Conservation (phyloP, 208 protist genomes). For the Wallacemonas sp. region DNA sequence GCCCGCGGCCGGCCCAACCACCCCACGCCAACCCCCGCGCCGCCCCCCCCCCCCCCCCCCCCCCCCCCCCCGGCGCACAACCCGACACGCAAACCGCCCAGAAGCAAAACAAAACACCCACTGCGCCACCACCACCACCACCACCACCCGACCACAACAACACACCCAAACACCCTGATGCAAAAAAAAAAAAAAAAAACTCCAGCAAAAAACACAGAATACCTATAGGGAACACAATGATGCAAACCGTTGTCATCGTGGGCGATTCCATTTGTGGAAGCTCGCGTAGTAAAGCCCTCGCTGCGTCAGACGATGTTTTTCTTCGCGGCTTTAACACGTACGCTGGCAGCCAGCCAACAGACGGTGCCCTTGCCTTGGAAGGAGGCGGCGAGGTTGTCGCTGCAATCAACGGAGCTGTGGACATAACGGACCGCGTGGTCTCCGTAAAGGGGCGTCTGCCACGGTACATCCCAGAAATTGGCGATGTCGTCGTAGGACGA, state of each 20-base stretch:
- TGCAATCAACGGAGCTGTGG: slow-evolving; percentile 76
- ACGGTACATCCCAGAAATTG: slow-evolving; percentile 95
- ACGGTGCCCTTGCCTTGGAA: slow-evolving; percentile 42
- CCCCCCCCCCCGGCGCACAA: background rate
- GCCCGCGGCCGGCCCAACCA: too few species aligned
- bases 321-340: slow-evolving; percentile 83
- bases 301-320: slow-evolving; percentile 50
- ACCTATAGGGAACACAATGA: background rate
- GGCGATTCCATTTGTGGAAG: slow-evolving; percentile 84
- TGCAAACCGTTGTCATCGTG: slow-evolving; percentile 49
- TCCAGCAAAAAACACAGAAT: too few species aligned
- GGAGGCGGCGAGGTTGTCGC: slow-evolving; percentile 82
- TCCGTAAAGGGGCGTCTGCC: slow-evolving; percentile 73
- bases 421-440: slow-evolving; percentile 84
- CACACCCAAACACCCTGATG: too few species aligned
- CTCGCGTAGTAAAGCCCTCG: slow-evolving; percentile 29
- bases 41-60: background rate
- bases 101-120: too few species aligned
- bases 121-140: too few species aligned
- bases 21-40: too few species aligned
- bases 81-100: too few species aligned
- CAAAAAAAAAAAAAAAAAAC: too few species aligned
- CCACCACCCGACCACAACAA: too few species aligned
- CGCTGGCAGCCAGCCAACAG: slow-evolving; percentile 50
- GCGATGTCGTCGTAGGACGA: slow-evolving; percentile 97